Conservation (phyloP, 257 asterid species). For the Coffea eugenioides region DNA sequence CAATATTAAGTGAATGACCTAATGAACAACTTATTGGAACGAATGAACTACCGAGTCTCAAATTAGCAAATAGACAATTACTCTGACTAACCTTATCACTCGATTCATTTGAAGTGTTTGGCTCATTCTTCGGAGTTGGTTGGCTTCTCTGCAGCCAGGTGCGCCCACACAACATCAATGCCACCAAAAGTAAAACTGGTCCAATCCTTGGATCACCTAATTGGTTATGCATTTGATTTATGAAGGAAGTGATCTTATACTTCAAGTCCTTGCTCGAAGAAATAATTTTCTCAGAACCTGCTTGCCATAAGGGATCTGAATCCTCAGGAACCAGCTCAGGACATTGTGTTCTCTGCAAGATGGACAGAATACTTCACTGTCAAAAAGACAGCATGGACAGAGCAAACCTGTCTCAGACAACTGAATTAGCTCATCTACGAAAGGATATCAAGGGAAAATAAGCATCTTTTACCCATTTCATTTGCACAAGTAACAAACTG, state of each 20-base stretch:
- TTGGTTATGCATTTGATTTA: conserved; percentile 38
- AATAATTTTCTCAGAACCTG: conserved; percentile 44
- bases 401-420: background rate
- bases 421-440: background rate
- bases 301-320: conserved; percentile 57
- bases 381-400: background rate
- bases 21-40: background rate
- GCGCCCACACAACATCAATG: conserved; percentile 66
- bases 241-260: conserved; percentile 34
- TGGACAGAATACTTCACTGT: background rate
- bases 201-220: conserved; percentile 86
- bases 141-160: conserved; percentile 68
- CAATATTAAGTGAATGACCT: background rate
- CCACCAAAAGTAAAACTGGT: conserved; percentile 73
- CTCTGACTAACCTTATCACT: conserved; percentile 19
- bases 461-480: background rate
- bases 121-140: conserved; percentile 31
- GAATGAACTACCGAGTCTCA: background rate
- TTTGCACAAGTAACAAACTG: background rate
- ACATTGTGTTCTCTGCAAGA: conserved; percentile 70
- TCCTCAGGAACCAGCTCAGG: conserved; percentile 92
- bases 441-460: background rate
- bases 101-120: conserved; percentile 38
- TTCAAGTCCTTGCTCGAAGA: conserved; percentile 50
- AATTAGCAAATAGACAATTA: background rate